Evolutionary conservation across 768 basidiomycete species (phyloP).

Genomic region (Lentinula sp.): DNA sequence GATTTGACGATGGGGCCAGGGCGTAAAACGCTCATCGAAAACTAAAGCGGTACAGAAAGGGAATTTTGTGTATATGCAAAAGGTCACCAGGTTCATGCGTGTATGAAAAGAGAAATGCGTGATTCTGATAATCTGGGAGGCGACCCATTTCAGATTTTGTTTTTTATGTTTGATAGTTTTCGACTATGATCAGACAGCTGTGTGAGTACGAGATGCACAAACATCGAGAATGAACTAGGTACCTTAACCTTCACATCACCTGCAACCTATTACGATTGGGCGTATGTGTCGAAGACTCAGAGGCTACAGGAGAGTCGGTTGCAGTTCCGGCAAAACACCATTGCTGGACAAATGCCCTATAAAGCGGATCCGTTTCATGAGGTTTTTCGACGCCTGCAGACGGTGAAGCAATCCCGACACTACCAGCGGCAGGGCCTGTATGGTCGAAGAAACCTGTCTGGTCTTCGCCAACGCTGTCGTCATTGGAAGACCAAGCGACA

Average conservation of each 20-base stretch:
- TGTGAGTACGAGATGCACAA: too few species aligned
- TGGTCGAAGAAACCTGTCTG: background rate
- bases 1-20: too few species aligned
- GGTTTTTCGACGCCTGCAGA: background rate
- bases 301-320: background rate
- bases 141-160: background rate
- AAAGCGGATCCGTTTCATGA: background rate
- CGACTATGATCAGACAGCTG: background rate
- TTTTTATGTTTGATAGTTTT: background rate
- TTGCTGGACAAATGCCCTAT: slow-evolving; percentile 2
- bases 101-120: background rate
- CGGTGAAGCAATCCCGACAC: background rate
- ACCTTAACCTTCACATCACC: background rate
- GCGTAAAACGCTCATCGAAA: too few species aligned
- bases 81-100: background rate
- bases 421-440: background rate
- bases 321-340: slow-evolving; percentile 6
- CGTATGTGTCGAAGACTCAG: background rate
- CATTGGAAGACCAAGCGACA: background rate
- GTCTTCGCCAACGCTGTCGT: background rate
- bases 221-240: background rate
- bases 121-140: background rate
- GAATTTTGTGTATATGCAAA: background rate
- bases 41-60: too few species aligned
- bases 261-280: background rate